Conservation (phyloP, 192 early-diverging fungal genomes). For the Powellomyces hirtus region DNA sequence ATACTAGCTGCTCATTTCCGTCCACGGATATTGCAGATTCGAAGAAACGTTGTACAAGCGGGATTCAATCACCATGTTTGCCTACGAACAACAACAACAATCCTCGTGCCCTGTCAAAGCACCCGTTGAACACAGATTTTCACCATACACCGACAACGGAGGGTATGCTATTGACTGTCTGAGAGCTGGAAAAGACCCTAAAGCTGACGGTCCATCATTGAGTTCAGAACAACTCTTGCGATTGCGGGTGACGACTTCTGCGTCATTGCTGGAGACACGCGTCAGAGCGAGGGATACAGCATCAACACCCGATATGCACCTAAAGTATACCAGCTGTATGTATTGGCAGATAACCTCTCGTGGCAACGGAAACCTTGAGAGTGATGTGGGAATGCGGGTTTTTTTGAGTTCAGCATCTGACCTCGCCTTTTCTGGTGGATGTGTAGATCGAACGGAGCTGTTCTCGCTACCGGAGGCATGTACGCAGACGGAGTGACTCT, state of each 20-base stretch:
- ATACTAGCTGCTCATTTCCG: too few relatives aligned
- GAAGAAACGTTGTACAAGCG: too few relatives aligned
- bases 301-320: conserved; percentile 94
- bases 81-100: neutral
- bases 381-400: neutral
- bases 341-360: too few relatives aligned
- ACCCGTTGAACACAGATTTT: conserved; percentile 71
- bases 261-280: conserved; percentile 92
- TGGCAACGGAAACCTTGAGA: neutral
- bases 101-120: conserved; percentile 27
- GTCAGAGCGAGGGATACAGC: conserved; percentile 89
- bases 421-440: neutral
- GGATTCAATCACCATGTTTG: too few relatives aligned
- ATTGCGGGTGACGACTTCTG: conserved; percentile 96
- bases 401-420: neutral
- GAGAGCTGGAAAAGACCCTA: neutral
- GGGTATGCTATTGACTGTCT: too few relatives aligned
- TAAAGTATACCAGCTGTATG: conserved; percentile 84
- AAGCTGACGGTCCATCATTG: neutral
- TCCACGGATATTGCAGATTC: too few relatives aligned
- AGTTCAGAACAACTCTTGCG: conserved; percentile 80
- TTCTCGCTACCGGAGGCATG: conserved; percentile 84
- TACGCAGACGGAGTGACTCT: conserved; percentile 85
- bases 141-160: conserved; percentile 89
- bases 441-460: conserved; percentile 70